Conservation (phyloP, 164 flowering plant species). For the Annona cherimola region DNA sequence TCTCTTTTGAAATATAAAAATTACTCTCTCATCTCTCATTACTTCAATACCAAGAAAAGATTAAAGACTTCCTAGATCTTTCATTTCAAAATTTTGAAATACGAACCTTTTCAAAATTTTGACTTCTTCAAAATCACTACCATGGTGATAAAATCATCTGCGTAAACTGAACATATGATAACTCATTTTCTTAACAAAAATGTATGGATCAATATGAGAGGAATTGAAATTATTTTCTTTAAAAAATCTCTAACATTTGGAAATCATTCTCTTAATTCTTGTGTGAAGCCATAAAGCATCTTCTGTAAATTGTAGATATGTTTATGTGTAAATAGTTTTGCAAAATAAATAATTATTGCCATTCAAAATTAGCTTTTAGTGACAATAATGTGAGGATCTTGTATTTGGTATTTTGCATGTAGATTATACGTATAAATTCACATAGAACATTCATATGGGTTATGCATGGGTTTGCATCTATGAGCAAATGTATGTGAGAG, state of each 20-base stretch:
- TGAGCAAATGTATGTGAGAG: too few species aligned
- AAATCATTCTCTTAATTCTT: neutral
- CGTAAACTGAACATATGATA: neutral
- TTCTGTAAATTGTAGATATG: neutral
- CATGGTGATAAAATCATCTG: neutral
- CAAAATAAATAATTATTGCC: too few species aligned
- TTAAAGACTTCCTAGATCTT: neutral
- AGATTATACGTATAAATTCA: too few species aligned
- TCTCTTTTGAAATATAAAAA: neutral
- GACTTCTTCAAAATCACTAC: neutral
- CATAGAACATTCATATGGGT: too few species aligned
- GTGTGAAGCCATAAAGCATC: neutral
- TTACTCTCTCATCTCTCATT: neutral
- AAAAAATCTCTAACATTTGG: neutral
- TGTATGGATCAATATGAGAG: neutral
- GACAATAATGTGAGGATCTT: too few species aligned
- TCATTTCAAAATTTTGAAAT: neutral
- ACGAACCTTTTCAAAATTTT: too few species aligned
- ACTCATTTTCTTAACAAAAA: neutral
- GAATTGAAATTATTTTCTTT: too few species aligned
- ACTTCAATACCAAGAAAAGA: neutral
- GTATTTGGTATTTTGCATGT: too few species aligned
- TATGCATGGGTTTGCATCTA: too few species aligned
- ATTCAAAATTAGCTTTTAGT: too few species aligned
- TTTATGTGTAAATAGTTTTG: too few species aligned